Evolutionary conservation across 139 green algal species (phyloP).

Genomic region (Chlorella vulgaris): DNA sequence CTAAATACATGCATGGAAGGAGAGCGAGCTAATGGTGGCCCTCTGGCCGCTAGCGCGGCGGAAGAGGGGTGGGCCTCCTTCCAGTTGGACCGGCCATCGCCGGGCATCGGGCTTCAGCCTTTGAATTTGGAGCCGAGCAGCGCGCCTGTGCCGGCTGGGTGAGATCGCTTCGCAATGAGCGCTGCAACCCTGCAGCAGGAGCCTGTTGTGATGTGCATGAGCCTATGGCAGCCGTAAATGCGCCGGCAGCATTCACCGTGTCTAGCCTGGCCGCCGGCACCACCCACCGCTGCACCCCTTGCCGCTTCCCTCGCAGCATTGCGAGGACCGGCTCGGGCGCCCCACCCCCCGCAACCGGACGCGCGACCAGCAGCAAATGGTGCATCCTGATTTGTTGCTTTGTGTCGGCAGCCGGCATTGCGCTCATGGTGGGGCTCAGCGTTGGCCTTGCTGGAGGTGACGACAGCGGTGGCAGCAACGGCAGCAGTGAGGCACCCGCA

Average conservation of each 20-base stretch:
- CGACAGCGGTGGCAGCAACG: neutral
- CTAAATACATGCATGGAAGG: no score
- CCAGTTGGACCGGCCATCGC: no score
- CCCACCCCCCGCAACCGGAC: neutral
- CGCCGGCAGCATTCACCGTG: no score
- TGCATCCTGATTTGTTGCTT: neutral
- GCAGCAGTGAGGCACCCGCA: neutral
- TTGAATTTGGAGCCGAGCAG: neutral
- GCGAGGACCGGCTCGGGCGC: neutral
- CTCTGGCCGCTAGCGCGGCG: no score
- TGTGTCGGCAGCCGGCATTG: neutral
- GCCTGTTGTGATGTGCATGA: no score
- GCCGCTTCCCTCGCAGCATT: neutral
- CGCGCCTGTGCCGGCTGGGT: neutral
- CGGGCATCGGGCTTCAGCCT: neutral
- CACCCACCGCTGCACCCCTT: no score
- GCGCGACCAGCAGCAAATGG: conserved; percentile 15
- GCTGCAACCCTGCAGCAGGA: no score
- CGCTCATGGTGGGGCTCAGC: neutral
- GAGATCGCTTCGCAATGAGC: neutral
- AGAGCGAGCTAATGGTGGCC: no score
- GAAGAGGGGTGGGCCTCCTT: neutral
- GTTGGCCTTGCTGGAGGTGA: neutral
- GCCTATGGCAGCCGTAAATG: no score
- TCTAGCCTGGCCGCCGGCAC: no score